Evolutionary conservation across 805 yeast species (phyloP).

Genomic region (Wickerhamomyces kurtzmanii): DNA sequence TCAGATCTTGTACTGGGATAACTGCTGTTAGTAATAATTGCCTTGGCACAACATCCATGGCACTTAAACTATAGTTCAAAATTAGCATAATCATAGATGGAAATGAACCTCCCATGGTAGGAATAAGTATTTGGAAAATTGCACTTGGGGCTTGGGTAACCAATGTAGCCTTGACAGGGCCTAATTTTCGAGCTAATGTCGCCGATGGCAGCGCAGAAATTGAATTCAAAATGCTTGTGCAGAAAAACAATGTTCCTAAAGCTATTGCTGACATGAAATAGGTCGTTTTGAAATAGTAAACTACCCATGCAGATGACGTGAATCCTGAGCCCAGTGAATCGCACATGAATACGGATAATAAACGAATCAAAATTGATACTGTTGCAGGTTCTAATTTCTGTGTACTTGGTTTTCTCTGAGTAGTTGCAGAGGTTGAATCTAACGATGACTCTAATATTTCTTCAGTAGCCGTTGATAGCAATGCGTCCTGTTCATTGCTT

Average conservation of each 20-base stretch:
- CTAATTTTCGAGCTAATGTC: slow-evolving; percentile 49
- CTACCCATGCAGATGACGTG: slow-evolving; percentile 84
- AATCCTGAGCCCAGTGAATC: slow-evolving; percentile 88
- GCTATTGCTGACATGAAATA: slow-evolving; percentile 45
- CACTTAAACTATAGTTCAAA: slow-evolving; percentile 49
- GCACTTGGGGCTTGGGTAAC: slow-evolving; percentile 75
- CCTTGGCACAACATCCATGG: slow-evolving; percentile 91
- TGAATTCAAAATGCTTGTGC: slow-evolving; percentile 52
- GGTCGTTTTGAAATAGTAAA: slow-evolving; percentile 60
- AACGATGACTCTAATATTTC: slow-evolving; percentile 2
- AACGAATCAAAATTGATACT: slow-evolving; percentile 29
- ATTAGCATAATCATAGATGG: slow-evolving; percentile 42
- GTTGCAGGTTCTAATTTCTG: slow-evolving; percentile 28
- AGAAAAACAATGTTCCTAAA: slow-evolving; percentile 61
- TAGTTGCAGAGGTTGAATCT: no score
- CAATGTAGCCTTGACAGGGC: slow-evolving; percentile 73
- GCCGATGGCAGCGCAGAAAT: slow-evolving; percentile 74
- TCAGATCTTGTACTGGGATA: slow-evolving; percentile 52
- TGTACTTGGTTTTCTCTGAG: not conserved
- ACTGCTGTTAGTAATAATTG: slow-evolving; percentile 69
- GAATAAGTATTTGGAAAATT: slow-evolving; percentile 43
- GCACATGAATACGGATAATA: slow-evolving; percentile 59
- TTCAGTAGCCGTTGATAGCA: slow-evolving; percentile 1
- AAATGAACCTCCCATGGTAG: slow-evolving; percentile 27
- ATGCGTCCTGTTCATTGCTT: slow-evolving; percentile 10